Base-by-base conservation (phyloP, 2,329 filamentous ascomycete genomes). In the Curvularia lunata region DNA sequence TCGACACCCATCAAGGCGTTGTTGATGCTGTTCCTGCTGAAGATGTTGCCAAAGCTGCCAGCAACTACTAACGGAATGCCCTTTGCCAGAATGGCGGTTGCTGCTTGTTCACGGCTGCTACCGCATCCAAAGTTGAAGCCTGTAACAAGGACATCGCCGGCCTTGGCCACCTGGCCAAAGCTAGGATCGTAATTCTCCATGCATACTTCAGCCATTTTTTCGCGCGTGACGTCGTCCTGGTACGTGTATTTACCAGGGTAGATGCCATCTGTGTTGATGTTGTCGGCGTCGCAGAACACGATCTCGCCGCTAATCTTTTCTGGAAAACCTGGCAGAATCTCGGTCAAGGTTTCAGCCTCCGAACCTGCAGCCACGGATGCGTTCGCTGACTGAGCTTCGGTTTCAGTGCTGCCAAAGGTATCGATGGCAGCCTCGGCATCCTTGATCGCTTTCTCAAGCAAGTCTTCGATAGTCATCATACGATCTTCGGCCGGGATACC, bases 191-290 rank as follows among this genome's bases (percentile, higher is more conserved):
- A 98, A 82, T 98, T 98, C 74, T 90, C 85, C 92, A 98, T 97
- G 77, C 90, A 93, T 0, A 93, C 92, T 64, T 90, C 82, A 0
- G 92, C 91, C 94, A 98, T 97, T 55, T 86, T 86, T 60, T 91
- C 89, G 0, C 79, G 81, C 0, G 90, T 80, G 1, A 98, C 83
- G 68, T 91, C 85, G 72, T 98, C 93, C 73, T 96, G 91, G 78
- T 98, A 98, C 0, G 93, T 97, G 76, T 91, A 92, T 73, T 93
- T 92, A 4, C 91, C 92, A 0, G 92, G 90, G 76, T 98, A 98
- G 75, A 98, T 97, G 52, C 85, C 88, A 71, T 98, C 94, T 0
- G 94, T 98, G 78, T 95, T 91, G 74, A 97, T 86, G 78, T 96
- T 96, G 74, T 92, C 90, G 0, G 85, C 86, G 69, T 97, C 91